Evolutionary conservation across 2,329 filamentous ascomycete genomes (phyloP).

Genomic region (Fusarium sp.): DNA sequence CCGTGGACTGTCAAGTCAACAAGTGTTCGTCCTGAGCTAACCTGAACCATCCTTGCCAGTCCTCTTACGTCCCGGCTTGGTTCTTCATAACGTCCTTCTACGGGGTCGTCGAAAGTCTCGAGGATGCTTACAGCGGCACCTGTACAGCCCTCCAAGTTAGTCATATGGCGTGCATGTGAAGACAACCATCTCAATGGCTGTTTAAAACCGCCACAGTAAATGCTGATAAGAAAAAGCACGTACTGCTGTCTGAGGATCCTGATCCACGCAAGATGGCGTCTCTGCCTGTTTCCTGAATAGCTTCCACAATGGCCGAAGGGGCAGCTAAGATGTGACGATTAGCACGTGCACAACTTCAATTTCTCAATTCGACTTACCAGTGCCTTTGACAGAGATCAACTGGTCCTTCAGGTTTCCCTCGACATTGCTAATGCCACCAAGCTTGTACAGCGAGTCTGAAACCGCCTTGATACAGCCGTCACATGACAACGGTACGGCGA

Average conservation of each 20-base stretch:
- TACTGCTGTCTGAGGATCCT: constrained; percentile 87
- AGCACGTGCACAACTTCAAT: constrained; percentile 17
- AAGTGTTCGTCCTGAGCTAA: constrained; percentile 80
- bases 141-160: constrained; percentile 44
- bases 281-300: constrained; percentile 89
- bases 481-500: constrained; percentile 94
- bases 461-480: constrained; percentile 89
- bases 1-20: constrained; percentile 90
- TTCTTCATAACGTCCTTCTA: constrained; percentile 57
- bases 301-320: constrained; percentile 87
- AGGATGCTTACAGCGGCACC: constrained; percentile 94
- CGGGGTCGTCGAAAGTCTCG: constrained; percentile 78
- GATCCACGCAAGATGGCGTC: constrained; percentile 95
- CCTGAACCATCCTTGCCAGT: constrained; percentile 93
- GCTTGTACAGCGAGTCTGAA: constrained; percentile 79
- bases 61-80: constrained; percentile 76
- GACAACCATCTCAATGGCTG: neutral
- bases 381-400: constrained; percentile 86
- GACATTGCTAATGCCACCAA: constrained; percentile 85
- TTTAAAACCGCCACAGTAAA: neutral
- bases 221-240: constrained; percentile 48
- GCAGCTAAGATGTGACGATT: constrained; percentile 64
- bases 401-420: constrained; percentile 86
- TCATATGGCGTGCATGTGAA: neutral
- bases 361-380: constrained; percentile 60